Conservation (phyloP, 106 monocot genomes). For the Dendrobium nobile region DNA sequence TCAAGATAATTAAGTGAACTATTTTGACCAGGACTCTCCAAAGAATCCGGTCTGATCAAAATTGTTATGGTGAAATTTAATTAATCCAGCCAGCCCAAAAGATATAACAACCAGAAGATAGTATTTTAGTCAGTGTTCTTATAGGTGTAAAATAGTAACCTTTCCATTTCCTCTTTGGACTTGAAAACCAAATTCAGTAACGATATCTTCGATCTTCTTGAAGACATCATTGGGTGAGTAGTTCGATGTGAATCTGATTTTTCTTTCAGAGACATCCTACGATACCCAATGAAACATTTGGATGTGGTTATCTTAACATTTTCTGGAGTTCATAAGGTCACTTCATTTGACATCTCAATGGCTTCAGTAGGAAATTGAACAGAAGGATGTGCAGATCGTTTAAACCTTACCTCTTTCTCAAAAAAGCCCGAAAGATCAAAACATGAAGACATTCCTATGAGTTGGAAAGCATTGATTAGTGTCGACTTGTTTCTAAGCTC, state of each 20-base stretch:
- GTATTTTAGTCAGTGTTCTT: no score
- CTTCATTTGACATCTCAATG: no score
- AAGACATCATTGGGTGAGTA: conserved; percentile 57
- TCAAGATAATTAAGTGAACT: no score
- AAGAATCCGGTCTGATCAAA: no score
- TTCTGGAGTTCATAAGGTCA: not conserved
- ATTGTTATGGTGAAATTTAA: no score
- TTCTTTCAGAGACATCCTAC: conserved; percentile 80
- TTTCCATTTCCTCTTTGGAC: conserved; percentile 53
- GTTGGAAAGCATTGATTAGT: conserved; percentile 78
- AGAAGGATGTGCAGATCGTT: not conserved
- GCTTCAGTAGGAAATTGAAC: no score
- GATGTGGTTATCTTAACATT: not conserved
- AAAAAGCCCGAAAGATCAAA: conserved; percentile 96
- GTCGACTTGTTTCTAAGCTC: conserved; percentile 18
- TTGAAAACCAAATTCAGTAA: conserved; percentile 63
- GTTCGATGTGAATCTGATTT: conserved; percentile 76
- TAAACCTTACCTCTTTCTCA: conserved; percentile 63
- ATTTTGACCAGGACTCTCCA: no score
- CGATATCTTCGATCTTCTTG: conserved; percentile 62
- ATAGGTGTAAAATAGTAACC: conserved; percentile 23
- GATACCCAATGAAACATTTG: conserved; percentile 5
- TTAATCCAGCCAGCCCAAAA: no score
- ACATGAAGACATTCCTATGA: conserved; percentile 89
- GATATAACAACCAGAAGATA: no score